phyloP scores from a whole-genome alignment of 2,329 filamentous ascomycete genomes.

The Cladosporium sp. region DNA sequence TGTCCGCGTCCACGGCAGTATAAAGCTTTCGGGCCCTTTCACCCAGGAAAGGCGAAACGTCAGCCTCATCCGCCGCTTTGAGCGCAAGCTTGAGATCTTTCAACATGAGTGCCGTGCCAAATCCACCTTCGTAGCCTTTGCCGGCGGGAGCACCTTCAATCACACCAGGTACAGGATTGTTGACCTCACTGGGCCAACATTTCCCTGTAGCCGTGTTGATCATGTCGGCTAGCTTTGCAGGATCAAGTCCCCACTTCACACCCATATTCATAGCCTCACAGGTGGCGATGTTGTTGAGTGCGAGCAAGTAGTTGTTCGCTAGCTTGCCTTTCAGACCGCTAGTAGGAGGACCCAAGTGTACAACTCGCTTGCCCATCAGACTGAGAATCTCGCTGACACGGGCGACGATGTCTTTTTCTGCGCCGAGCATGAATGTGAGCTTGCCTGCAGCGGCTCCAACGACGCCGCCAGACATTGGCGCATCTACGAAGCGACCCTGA shows the following conservation, averaged over 20 bases:
- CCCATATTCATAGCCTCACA: conserved; percentile 65
- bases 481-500: conserved; percentile 80
- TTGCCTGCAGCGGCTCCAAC: conserved; percentile 84
- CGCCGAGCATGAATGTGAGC: conserved; percentile 93
- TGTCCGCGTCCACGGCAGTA: conserved; percentile 39
- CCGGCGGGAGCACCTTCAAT: conserved; percentile 70
- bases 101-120: conserved; percentile 47
- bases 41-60: conserved; percentile 44
- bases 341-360: conserved; percentile 81
- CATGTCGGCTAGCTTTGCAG: conserved; percentile 70
- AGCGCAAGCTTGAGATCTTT: conserved; percentile 49
- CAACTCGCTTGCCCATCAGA: conserved; percentile 79
- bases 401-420: conserved; percentile 56
- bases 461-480: conserved; percentile 94
- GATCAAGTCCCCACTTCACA: conserved; percentile 58
- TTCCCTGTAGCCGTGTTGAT: conserved; percentile 92
- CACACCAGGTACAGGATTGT: conserved; percentile 89
- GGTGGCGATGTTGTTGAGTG: conserved; percentile 80
- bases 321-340: conserved; percentile 87
- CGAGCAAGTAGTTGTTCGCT: conserved; percentile 94
- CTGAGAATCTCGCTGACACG: conserved; percentile 66
- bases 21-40: conserved; percentile 44
- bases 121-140: conserved; percentile 60
- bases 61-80: conserved; percentile 41
- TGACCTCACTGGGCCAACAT: conserved; percentile 94